Evolutionary conservation across 228 moss, liverwort and hornwort species (phyloP).

Genomic region (Sphagnum fallax): DNA sequence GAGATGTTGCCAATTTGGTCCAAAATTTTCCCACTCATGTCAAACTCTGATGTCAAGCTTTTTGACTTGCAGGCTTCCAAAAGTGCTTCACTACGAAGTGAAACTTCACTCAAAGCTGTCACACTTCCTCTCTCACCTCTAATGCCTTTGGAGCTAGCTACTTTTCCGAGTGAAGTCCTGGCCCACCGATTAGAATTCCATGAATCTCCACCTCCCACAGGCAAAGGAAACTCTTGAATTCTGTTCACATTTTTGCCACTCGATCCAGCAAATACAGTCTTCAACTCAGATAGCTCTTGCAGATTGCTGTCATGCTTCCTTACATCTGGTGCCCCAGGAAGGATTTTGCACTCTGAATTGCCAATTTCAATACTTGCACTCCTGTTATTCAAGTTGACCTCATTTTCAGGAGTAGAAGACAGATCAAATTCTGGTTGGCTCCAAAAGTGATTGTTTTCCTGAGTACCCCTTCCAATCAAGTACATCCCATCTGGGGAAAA

Average conservation of each 20-base stretch:
- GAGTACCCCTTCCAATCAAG: neutral
- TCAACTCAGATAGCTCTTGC: neutral
- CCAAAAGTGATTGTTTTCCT: constrained; percentile 11
- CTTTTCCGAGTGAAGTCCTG: neutral
- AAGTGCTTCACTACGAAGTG: neutral
- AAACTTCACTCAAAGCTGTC: constrained; percentile 1
- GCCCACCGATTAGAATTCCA: constrained; percentile 12
- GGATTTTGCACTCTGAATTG: neutral
- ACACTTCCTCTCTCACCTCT: constrained; percentile 31
- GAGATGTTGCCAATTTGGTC: neutral
- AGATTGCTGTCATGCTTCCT: constrained; percentile 8
- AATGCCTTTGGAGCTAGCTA: constrained; percentile 3
- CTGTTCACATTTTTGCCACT: constrained; percentile 5
- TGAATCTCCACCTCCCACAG: constrained; percentile 19
- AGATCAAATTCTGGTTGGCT: neutral
- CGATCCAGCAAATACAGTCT: neutral
- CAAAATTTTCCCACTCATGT: neutral
- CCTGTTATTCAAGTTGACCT: constrained; percentile 17
- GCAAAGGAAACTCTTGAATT: constrained; percentile 6
- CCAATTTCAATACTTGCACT: constrained; percentile 48
- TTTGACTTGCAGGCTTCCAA: too few relatives aligned
- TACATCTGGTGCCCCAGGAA: neutral
- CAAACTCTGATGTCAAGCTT: neutral
- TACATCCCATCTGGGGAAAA: neutral
- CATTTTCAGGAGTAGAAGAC: neutral